Evolutionary conservation across 78 protist species (phyloP), one percentile per base, ranked within the genome.

Genomic region (Cavenderia fasciculata): DNA sequence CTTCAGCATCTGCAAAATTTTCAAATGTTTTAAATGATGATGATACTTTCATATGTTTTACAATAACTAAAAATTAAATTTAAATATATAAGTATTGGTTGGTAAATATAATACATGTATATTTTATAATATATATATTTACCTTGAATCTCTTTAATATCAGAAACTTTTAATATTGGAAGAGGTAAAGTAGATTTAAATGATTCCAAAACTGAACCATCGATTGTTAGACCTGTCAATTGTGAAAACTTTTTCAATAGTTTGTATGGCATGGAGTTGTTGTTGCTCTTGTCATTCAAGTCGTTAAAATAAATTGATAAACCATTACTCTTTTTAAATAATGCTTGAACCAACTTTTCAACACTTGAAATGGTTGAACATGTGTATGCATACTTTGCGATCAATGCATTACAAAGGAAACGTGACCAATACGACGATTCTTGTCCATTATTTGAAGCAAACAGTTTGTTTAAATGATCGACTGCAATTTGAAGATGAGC

Each of bases 1-100:
- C 31, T 54, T 73, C 82, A 14, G 82, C 82, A 33, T 73, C 82
- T 0, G 51, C n/a, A 73, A 73, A 73, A 21, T 73, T 31, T 38
- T 73, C 82, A 73, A 54, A 73, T 1, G 66, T 51, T 16, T 73
- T 73, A 38, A 73, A 73, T 0, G 51, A 54, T 19, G 82, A 54
- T 3, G 31, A 27, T 1, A 73, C 59, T 25, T 73, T 73, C 82
- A 73, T 73, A 23, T 73, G 82, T 38, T 73, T 73, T 4, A 73
- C 66, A 4, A 36, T 40, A 14, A 73, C 51, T n/a, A n/a, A n/a
- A n/a, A n/a, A n/a, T n/a, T n/a, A n/a, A n/a, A n/a, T n/a, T n/a
- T n/a, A n/a, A n/a, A 46, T 46, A 46, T 46, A 46, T 11, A 46
- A 14, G 14, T 57, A 57, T 57, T 12, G 14, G 63, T 8, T 19